These are phyloP conservation scores for Crucibulum laeve DNA, from an alignment of 768 basidiomycete genomes.

Conservation along the genomic window DNA sequence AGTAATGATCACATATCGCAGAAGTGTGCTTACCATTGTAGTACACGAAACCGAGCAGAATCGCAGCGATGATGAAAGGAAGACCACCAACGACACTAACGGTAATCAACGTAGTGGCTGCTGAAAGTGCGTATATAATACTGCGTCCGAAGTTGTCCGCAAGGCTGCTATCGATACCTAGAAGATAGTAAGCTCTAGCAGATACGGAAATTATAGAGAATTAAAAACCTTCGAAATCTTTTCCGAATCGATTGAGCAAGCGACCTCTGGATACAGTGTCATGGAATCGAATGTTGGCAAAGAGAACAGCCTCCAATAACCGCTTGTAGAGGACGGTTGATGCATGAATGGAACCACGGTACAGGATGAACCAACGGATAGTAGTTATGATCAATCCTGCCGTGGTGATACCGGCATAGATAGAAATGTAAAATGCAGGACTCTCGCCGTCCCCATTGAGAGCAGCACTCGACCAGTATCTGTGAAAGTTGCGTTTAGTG, in stretches of 20 bases:
- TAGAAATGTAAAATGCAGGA: slow-evolving; percentile 57
- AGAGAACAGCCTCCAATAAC: slow-evolving; percentile 75
- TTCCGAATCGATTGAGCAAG: slow-evolving; percentile 79
- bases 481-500: slow-evolving; percentile 15
- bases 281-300: slow-evolving; percentile 89
- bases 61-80: slow-evolving; percentile 62
- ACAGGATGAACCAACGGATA: slow-evolving; percentile 68
- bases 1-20: too few relatives aligned
- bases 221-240: slow-evolving; percentile 75
- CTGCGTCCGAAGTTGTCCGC: slow-evolving; percentile 86
- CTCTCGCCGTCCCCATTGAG: slow-evolving; percentile 35
- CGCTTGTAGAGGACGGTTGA: slow-evolving; percentile 72
- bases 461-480: slow-evolving; percentile 53
- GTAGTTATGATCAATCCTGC: slow-evolving; percentile 50
- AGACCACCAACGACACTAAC: slow-evolving; percentile 77
- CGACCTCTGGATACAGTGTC: slow-evolving; percentile 88
- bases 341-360: slow-evolving; percentile 79
- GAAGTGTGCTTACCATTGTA: slow-evolving; percentile 52
- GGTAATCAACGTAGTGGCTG: slow-evolving; percentile 65
- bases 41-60: slow-evolving; percentile 58
- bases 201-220: slow-evolving; percentile 3
- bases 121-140: slow-evolving; percentile 65
- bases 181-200: slow-evolving; percentile 9
- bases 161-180: slow-evolving; percentile 77
- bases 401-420: slow-evolving; percentile 57